Evolutionary conservation across 306 rosid species (phyloP).

Genomic region (Phaseolus lunatus): DNA sequence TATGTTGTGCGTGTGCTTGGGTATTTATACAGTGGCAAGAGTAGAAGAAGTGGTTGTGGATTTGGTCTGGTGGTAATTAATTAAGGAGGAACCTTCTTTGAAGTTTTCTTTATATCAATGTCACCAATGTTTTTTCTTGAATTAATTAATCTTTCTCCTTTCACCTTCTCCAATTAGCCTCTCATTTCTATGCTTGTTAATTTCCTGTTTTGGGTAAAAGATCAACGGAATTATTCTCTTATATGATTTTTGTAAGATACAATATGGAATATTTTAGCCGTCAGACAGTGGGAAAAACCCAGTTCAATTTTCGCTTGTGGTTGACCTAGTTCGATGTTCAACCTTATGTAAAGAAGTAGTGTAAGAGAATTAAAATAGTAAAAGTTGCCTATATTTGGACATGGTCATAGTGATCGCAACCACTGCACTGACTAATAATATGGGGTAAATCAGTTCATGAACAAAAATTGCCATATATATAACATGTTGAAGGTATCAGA

Average conservation of each 20-base stretch:
- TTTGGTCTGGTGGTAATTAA: constrained; percentile 38
- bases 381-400: neutral
- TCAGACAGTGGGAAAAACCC: neutral
- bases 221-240: neutral
- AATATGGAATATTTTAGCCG: neutral
- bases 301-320: neutral
- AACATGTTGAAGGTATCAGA: constrained; percentile 31
- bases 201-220: neutral
- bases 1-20: constrained; percentile 22
- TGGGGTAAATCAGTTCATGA: neutral
- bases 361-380: neutral
- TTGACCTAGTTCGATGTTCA: constrained; percentile 10
- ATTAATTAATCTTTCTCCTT: neutral
- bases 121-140: neutral
- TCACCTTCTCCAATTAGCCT: neutral
- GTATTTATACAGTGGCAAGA: constrained; percentile 35
- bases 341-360: neutral
- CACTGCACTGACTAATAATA: neutral
- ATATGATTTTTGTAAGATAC: neutral
- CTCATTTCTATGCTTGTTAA: neutral
- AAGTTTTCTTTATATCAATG: constrained; percentile 5
- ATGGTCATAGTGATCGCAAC: constrained; percentile 25
- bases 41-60: constrained; percentile 25
- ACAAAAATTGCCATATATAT: neutral
- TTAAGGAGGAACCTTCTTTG: constrained; percentile 1